Evolutionary conservation across 2,329 filamentous ascomycete species (phyloP).

Genomic region (Aspergillus intermedius): DNA sequence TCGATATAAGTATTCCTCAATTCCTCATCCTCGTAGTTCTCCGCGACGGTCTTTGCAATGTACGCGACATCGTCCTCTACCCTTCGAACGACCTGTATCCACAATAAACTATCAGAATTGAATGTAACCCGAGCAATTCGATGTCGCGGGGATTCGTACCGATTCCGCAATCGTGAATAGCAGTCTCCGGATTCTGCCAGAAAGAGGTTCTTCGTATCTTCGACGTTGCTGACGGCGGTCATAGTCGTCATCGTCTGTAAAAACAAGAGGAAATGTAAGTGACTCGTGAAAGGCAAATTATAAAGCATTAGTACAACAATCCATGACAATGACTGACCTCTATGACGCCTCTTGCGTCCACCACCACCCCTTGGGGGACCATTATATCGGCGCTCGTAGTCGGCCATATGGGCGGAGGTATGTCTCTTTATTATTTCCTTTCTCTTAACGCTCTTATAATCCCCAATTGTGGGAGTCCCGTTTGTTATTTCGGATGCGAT

Average conservation of each 20-base stretch:
- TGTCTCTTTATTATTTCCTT: neutral
- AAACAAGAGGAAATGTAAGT: constrained; percentile 20
- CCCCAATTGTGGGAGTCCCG: neutral
- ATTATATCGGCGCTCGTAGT: constrained; percentile 51
- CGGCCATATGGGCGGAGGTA: constrained; percentile 39
- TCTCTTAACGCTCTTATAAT: neutral
- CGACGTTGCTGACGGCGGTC: constrained; percentile 67
- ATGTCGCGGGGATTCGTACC: constrained; percentile 25
- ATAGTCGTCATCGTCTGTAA: constrained; percentile 66
- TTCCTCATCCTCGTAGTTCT: constrained; percentile 80
- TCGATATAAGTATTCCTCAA: constrained; percentile 66
- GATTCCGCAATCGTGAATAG: constrained; percentile 76
- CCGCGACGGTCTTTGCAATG: constrained; percentile 69
- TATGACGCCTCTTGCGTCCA: constrained; percentile 66
- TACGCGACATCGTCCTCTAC: constrained; percentile 71
- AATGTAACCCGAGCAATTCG: neutral
- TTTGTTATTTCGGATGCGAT: constrained; percentile 8
- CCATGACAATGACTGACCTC: constrained; percentile 52
- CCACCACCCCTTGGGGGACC: constrained; percentile 38
- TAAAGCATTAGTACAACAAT: neutral
- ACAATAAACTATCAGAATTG: constrained; percentile 1
- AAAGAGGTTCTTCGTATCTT: constrained; percentile 65
- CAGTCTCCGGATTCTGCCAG: constrained; percentile 68
- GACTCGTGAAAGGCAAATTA: neutral
- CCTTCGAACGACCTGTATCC: constrained; percentile 56